A percentile compares a stretch with the other conserved stretches of the same genome.
These are phyloP conservation scores for Epichloe festucae DNA, from an alignment of 2,329 filamentous ascomycete species.

Conservation along the genomic window DNA sequence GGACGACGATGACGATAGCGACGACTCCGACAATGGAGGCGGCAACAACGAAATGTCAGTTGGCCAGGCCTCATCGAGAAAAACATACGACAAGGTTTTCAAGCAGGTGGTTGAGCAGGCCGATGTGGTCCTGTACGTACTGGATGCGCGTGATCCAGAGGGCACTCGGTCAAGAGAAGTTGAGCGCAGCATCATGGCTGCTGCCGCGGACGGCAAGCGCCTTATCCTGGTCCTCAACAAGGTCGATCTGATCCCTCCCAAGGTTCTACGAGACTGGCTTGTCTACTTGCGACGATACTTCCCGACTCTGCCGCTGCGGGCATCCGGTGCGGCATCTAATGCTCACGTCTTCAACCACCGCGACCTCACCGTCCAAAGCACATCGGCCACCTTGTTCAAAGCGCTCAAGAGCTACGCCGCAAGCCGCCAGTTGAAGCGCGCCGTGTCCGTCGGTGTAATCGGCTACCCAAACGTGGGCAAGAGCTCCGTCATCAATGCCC, in stretches of 20 bases:
- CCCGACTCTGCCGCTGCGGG: conserved; percentile 79
- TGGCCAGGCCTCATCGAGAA: conserved; percentile 54
- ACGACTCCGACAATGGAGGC: conserved; percentile 41
- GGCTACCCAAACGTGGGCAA: conserved; percentile 95
- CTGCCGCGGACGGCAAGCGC: conserved; percentile 68
- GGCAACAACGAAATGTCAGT: conserved; percentile 33
- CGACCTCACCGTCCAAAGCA: conserved; percentile 74
- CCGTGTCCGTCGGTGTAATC: conserved; percentile 83
- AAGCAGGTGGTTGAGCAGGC: conserved; percentile 82
- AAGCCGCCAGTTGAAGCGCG: conserved; percentile 71
- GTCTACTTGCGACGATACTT: conserved; percentile 76
- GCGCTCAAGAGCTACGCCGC: conserved; percentile 83
- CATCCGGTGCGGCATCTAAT: conserved; percentile 69
- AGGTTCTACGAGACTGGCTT: conserved; percentile 76
- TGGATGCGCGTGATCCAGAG: conserved; percentile 84
- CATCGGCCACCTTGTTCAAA: conserved; percentile 72
- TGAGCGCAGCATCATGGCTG: conserved; percentile 84
- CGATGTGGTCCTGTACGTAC: conserved; percentile 84
- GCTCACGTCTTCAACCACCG: conserved; percentile 88
- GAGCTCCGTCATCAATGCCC: conserved; percentile 89
- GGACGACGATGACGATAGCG: conserved; percentile 29
- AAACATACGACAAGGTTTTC: conserved; percentile 90
- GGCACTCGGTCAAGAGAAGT: conserved; percentile 83
- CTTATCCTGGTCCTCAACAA: conserved; percentile 91
- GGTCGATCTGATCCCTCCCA: conserved; percentile 77